A percentile compares a stretch with the other conserved stretches of the same genome.
These are phyloP conservation scores for Synchytrium microbalum DNA, from an alignment of 371 early-diverging fungal species.

Conservation along the genomic window DNA sequence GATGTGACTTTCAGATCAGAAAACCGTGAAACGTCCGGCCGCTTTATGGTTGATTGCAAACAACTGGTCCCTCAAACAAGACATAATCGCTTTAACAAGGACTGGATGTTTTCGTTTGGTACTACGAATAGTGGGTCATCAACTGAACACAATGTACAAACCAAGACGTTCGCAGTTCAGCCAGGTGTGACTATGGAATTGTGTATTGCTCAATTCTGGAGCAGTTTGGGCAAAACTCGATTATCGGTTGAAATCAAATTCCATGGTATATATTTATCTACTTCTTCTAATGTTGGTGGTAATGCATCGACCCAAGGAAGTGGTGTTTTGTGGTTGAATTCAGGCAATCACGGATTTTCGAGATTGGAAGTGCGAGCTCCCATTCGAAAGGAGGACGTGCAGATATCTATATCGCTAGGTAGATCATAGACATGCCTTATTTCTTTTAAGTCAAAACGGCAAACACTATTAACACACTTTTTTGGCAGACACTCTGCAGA, in stretches of 20 bases:
- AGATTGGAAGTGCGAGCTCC: too few relatives aligned
- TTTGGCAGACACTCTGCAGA: constrained; percentile 54
- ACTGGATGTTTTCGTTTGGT: too few relatives aligned
- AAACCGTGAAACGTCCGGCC: constrained; percentile 22
- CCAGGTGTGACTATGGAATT: constrained; percentile 64
- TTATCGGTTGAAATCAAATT: constrained; percentile 69
- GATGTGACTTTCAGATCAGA: constrained; percentile 23
- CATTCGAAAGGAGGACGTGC: too few relatives aligned
- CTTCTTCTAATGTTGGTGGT: background rate
- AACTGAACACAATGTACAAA: constrained; percentile 2
- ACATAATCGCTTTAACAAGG: too few relatives aligned
- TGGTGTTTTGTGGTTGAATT: too few relatives aligned
- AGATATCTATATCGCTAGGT: too few relatives aligned
- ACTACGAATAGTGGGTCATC: too few relatives aligned
- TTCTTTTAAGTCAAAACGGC: too few relatives aligned
- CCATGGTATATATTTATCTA: constrained; percentile 59
- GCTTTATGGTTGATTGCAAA: constrained; percentile 23
- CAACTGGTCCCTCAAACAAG: constrained; percentile 16
- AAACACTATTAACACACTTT: too few relatives aligned
- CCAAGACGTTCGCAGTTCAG: constrained; percentile 54
- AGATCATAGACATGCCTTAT: too few relatives aligned
- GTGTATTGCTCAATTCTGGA: constrained; percentile 82
- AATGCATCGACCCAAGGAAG: too few relatives aligned
- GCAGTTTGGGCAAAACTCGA: constrained; percentile 58
- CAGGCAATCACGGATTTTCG: too few relatives aligned